Conservation (phyloP, 306 rosid genomes). For the Cucumis cinereus region DNA sequence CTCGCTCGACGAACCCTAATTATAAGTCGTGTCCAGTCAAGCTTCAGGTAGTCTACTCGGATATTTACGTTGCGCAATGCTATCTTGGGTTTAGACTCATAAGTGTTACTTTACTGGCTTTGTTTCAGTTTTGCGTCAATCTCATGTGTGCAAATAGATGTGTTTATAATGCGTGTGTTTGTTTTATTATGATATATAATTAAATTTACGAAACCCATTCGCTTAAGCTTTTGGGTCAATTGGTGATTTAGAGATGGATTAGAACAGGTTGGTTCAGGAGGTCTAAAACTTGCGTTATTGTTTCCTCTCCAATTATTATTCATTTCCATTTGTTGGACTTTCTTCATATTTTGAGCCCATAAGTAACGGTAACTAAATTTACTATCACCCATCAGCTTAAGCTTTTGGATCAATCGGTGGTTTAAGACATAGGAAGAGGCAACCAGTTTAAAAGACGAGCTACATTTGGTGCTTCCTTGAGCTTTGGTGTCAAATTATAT, state of each 20-base stretch:
- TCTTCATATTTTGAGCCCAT: no score
- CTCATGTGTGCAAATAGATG: neutral
- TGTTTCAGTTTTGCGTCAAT: neutral
- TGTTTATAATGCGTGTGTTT: neutral
- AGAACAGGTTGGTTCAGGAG: no score
- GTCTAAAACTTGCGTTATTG: no score
- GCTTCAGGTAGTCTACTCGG: conserved; percentile 42
- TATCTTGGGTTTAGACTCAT: neutral
- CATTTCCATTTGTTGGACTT: no score
- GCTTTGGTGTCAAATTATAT: neutral
- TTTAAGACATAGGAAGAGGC: neutral
- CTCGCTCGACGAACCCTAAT: conserved; percentile 1
- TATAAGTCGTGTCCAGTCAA: conserved; percentile 19
- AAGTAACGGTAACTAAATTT: no score
- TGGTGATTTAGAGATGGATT: no score
- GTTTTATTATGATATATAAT: neutral
- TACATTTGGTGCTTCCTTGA: neutral
- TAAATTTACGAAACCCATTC: no score
- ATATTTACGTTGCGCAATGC: neutral
- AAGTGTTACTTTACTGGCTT: neutral
- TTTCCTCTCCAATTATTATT: no score
- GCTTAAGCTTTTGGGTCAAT: no score
- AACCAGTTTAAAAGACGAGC: neutral
- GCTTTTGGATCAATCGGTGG: no score
- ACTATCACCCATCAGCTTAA: no score